A percentile compares a stretch with the other conserved stretches of the same genome.
Conservation (phyloP, 305 asterid species). For the Fraxinus xanthoxyloides region DNA sequence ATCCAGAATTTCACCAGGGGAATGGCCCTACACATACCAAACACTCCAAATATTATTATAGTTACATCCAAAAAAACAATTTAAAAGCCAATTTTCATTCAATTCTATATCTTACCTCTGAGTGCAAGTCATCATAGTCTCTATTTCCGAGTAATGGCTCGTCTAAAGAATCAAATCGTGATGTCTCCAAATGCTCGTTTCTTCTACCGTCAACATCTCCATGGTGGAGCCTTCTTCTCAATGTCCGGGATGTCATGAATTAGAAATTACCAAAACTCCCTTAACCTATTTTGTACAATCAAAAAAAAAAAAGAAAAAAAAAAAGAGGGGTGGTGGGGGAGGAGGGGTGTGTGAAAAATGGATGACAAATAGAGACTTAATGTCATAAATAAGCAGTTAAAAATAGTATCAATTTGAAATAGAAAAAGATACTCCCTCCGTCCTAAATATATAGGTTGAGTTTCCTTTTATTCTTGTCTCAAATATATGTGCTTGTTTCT, state of each 20-base stretch:
- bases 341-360: too few species aligned
- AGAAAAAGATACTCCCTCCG: too few species aligned
- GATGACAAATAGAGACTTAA: too few species aligned
- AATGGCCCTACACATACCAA: constrained; percentile 33
- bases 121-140: constrained; percentile 22
- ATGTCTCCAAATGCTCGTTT: constrained; percentile 55
- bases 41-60: not conserved
- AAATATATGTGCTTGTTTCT: too few species aligned
- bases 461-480: too few species aligned
- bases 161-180: constrained; percentile 53
- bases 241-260: constrained; percentile 59
- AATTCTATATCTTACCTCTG: constrained; percentile 31
- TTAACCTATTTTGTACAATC: not conserved
- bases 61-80: not conserved
- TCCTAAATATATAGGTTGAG: too few species aligned
- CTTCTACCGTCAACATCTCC: constrained; percentile 75
- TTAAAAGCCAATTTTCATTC: not conserved
- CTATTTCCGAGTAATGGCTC: constrained; percentile 78
- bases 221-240: constrained; percentile 84
- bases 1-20: constrained; percentile 59
- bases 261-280: not conserved
- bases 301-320: not conserved
- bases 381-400: too few species aligned
- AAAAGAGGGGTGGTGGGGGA: too few species aligned
- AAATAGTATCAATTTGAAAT: too few species aligned